These are phyloP conservation scores for Neltuma alba DNA, from an alignment of 306 rosid genomes.

Conservation along the genomic window DNA sequence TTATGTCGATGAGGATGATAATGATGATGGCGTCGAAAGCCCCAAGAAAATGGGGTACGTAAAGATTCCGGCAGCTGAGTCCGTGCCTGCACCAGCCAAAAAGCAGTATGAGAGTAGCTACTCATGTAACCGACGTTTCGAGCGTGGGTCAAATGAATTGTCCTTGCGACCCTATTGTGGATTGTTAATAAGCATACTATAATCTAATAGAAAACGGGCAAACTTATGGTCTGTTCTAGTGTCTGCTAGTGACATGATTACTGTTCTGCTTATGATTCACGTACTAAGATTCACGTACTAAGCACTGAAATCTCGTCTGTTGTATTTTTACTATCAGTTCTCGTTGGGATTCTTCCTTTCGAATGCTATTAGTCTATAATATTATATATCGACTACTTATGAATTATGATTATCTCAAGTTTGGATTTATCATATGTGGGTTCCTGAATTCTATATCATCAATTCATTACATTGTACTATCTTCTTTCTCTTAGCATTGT, in stretches of 20 bases:
- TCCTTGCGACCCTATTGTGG: slow-evolving; percentile 1
- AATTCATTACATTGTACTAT: neutral
- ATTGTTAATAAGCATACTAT: slow-evolving; percentile 24
- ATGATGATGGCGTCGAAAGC: slow-evolving; percentile 34
- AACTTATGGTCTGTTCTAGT: slow-evolving; percentile 25
- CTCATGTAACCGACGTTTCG: neutral
- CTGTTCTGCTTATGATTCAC: neutral
- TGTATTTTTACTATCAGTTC: neutral
- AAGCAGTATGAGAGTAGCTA: slow-evolving; percentile 37
- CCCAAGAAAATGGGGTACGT: slow-evolving; percentile 66
- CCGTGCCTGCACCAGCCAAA: slow-evolving; percentile 39
- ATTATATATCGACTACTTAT: neutral
- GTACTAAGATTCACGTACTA: no score
- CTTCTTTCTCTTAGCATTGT: neutral
- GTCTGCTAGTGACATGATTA: slow-evolving; percentile 28
- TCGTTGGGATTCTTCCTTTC: neutral
- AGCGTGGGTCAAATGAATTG: slow-evolving; percentile 4
- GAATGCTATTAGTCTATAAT: neutral
- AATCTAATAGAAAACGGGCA: slow-evolving; percentile 5
- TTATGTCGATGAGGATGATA: slow-evolving; percentile 35
- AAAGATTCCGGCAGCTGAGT: slow-evolving; percentile 55
- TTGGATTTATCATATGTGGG: neutral
- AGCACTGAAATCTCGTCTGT: neutral
- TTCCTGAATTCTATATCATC: neutral
- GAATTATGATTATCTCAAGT: neutral